Conservation (phyloP, 1,139 yeast genomes). For the Blastobotrys elegans region DNA sequence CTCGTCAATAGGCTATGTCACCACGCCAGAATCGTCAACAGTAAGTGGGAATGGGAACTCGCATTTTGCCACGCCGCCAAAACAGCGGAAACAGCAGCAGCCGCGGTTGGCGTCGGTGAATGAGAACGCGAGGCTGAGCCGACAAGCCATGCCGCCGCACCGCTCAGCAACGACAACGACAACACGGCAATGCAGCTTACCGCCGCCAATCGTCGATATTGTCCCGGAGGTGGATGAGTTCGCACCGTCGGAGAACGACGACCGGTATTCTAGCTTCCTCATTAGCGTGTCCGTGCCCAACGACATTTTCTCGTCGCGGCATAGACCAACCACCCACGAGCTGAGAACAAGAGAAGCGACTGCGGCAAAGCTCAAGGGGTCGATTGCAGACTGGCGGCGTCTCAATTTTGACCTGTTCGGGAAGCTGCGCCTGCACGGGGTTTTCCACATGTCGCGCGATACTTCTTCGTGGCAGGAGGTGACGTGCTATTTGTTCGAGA, state of each 20-base stretch:
- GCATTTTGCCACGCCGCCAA: constrained; percentile 1
- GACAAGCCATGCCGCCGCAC: background rate
- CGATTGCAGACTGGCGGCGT: constrained; percentile 19
- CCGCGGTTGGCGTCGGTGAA: constrained; percentile 1
- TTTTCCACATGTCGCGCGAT: constrained; percentile 21
- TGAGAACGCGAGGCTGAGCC: background rate
- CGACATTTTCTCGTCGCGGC: constrained; percentile 13
- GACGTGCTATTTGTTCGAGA: constrained; percentile 24
- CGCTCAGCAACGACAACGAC: background rate
- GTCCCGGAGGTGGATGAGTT: constrained; percentile 20
- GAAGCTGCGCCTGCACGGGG: constrained; percentile 20
- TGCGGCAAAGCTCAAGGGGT: constrained; percentile 13
- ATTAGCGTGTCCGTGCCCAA: constrained; percentile 18
- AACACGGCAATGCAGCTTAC: background rate
- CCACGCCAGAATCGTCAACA: background rate
- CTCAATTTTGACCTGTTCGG: constrained; percentile 21
- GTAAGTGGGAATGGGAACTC: no score
- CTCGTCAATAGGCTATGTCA: background rate
- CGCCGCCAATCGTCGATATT: constrained; percentile 15
- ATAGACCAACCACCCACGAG: constrained; percentile 16
- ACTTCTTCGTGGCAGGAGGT: constrained; percentile 21
- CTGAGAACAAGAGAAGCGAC: constrained; percentile 8
- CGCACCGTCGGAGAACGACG: constrained; percentile 12
- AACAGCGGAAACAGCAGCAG: background rate
- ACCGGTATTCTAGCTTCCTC: constrained; percentile 16